Evolutionary conservation across 495 filamentous ascomycete species (phyloP), one percentile per base, ranked within the genome.

Genomic region (Podospora pseudopauciseta): DNA sequence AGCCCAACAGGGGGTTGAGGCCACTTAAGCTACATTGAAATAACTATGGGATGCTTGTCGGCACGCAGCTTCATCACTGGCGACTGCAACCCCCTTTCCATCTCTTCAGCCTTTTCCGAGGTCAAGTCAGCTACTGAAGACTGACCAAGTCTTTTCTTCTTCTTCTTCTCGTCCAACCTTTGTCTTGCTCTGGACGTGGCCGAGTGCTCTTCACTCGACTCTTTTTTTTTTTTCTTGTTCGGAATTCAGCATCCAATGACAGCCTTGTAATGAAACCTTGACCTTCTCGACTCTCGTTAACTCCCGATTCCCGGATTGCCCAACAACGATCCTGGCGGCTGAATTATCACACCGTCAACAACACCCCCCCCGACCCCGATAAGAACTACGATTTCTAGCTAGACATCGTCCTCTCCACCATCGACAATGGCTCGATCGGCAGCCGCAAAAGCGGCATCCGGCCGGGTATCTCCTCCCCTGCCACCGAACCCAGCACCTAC

Each of bases 231-330:
- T 77, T 76, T 80, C 71, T 68, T 61, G 67, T 61, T 54, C 60
- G 39, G 56, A 13, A 58, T 67, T 66, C 58, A 70, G 65, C 65
- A 67, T 30, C 65, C 70, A 53, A 73, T 73, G 75, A 74, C 74
- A 55, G 72, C 75, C 67, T 81, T 81, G 75, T 83, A 81, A 84
- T 82, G 72, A 66, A 70, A 61, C 59, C 54, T 79, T 81, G 64
- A 49, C 63, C 74, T 80, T 82, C 76, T 77, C 72, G 72, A 83
- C 81, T 80, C 71, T 84, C 80, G 72, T 83, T 83, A 79, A 82
- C 70, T 55, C 67, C 63, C 44, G 39, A 30, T 71, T 75, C 65
- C 30, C 39, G 39, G 39, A 49, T 49, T 49, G 6, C 11, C 39
- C 39, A 49, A 49, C 39, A 49, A 11, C 39, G 39, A 49, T 16